Percentiles rank a stretch among this genome's conserved stretches.
Conservation (phyloP, 108 stramenopile genomes). For the Fistulifera pelliculosa region DNA sequence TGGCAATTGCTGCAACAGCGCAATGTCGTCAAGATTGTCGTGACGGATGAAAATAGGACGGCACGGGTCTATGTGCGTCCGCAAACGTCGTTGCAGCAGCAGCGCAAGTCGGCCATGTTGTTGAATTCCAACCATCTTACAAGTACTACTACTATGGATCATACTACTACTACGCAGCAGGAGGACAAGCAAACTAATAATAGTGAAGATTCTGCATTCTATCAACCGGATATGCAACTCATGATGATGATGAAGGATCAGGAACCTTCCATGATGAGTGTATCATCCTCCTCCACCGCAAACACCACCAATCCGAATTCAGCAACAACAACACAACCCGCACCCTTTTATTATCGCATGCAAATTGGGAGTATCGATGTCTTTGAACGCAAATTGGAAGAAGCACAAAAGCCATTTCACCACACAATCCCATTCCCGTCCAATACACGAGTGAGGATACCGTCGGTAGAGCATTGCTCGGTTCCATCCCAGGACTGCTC, state of each 20-base stretch:
- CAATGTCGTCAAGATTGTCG: constrained; percentile 12
- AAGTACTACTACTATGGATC: too few species aligned
- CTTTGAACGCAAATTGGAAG: constrained; percentile 93
- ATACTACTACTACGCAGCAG: too few species aligned
- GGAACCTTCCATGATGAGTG: neutral
- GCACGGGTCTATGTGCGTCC: constrained; percentile 12
- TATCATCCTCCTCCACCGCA: too few species aligned
- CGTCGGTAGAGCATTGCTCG: constrained; percentile 59
- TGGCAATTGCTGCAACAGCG: constrained; percentile 8
- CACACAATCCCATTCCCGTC: constrained; percentile 81
- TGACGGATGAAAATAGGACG: constrained; percentile 1
- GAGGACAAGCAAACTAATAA: too few species aligned
- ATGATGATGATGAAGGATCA: too few species aligned
- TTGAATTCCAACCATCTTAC: too few species aligned
- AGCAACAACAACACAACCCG: neutral
- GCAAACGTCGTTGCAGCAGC: neutral
- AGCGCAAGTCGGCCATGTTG: too few species aligned
- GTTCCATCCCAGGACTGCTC: constrained; percentile 64
- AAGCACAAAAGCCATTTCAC: constrained; percentile 82
- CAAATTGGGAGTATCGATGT: constrained; percentile 92
- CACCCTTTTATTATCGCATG: constrained; percentile 74
- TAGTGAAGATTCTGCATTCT: too few species aligned
- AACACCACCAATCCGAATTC: too few species aligned
- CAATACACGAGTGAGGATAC: constrained; percentile 89
- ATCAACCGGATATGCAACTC: too few species aligned